phyloP scores from a whole-genome alignment of 306 rosid genomes.

The Prunus mongolica region DNA sequence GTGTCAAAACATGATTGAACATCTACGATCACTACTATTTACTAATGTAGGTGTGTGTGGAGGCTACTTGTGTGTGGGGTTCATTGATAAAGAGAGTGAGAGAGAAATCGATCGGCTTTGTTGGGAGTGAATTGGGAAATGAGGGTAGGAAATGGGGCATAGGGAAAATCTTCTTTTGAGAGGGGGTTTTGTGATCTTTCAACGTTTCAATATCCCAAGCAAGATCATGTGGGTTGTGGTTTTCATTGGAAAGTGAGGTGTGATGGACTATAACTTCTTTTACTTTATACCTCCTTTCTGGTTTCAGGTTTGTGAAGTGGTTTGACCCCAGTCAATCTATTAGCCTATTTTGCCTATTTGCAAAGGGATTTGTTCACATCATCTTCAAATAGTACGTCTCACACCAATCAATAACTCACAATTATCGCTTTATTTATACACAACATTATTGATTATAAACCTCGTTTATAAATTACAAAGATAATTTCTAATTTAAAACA shows the following conservation, averaged over 20 bases:
- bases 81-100: neutral
- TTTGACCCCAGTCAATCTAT: constrained; percentile 32
- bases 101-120: constrained; percentile 3
- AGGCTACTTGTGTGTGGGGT: constrained; percentile 14
- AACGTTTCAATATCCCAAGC: constrained; percentile 55
- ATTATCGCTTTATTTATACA: too few relatives aligned
- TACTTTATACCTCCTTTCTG: constrained; percentile 12
- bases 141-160: constrained; percentile 8
- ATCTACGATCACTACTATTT: neutral
- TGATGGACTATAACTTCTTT: constrained; percentile 25
- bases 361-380: neutral
- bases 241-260: constrained; percentile 58
- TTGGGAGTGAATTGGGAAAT: constrained; percentile 22
- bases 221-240: constrained; percentile 68
- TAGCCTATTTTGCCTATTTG: neutral
- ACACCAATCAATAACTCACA: too few relatives aligned
- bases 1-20: constrained; percentile 19
- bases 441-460: too few relatives aligned
- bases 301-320: constrained; percentile 22
- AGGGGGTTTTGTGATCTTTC: constrained; percentile 43
- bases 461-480: too few relatives aligned
- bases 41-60: constrained; percentile 23
- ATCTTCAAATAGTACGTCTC: neutral
- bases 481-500: too few relatives aligned
- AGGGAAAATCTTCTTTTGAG: constrained; percentile 37